Conservation (phyloP, 768 basidiomycete species). For the Galerina sulciceps region DNA sequence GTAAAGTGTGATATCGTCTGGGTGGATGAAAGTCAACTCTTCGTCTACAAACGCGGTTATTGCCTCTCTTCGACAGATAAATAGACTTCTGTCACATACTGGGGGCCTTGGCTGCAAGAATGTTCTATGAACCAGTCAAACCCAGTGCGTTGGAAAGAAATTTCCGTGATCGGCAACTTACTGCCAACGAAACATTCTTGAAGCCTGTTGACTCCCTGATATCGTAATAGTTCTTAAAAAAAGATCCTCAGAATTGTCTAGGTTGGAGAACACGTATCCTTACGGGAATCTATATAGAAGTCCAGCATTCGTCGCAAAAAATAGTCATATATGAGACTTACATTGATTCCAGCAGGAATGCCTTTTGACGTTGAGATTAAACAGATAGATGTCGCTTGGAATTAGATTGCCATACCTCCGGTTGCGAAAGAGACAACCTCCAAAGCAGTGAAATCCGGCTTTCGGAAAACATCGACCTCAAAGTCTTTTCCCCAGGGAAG, state of each 20-base stretch:
- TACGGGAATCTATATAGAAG: slow-evolving; percentile 62
- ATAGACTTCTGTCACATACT: slow-evolving; percentile 44
- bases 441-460: slow-evolving; percentile 87
- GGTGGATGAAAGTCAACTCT: slow-evolving; percentile 81
- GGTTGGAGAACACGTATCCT: slow-evolving; percentile 17
- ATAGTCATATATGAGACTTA: slow-evolving; percentile 32
- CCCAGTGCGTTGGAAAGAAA: not conserved
- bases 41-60: slow-evolving; percentile 53
- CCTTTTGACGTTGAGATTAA: slow-evolving; percentile 38
- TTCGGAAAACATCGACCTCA: slow-evolving; percentile 76
- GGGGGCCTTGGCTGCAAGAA: slow-evolving; percentile 86
- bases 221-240: slow-evolving; percentile 74
- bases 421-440: slow-evolving; percentile 85
- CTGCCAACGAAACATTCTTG: slow-evolving; percentile 87
- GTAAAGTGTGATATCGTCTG: slow-evolving; percentile 75
- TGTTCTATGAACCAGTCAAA: slow-evolving; percentile 53
- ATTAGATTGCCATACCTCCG: slow-evolving; percentile 52
- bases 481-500: slow-evolving; percentile 80
- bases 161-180: slow-evolving; percentile 36
- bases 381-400: not conserved
- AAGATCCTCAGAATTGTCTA: not conserved
- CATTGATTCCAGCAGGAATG: slow-evolving; percentile 89
- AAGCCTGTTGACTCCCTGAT: slow-evolving; percentile 83
- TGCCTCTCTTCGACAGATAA: not conserved
- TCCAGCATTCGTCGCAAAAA: not conserved